Conservation (phyloP, 805 yeast genomes). For the Saccharomycopsis babjevae region DNA sequence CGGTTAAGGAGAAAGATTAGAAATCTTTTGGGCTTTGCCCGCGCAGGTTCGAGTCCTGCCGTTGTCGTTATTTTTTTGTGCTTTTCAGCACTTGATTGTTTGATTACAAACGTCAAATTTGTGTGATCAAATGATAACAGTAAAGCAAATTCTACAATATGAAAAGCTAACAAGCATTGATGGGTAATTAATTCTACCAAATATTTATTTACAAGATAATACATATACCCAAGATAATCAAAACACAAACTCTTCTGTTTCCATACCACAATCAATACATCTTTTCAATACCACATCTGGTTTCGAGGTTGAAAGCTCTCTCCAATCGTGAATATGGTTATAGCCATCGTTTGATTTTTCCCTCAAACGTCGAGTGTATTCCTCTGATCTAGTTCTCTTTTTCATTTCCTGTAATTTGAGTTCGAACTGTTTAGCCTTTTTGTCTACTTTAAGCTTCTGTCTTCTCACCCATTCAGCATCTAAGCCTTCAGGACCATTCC, state of each 20-base stretch:
- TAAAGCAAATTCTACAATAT: too few relatives aligned
- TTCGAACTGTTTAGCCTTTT: slow-evolving; percentile 73
- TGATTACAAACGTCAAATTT: neutral
- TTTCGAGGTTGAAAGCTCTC: slow-evolving; percentile 41
- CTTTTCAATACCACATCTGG: slow-evolving; percentile 41
- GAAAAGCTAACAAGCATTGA: too few relatives aligned
- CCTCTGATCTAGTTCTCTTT: slow-evolving; percentile 85
- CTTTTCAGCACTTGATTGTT: neutral
- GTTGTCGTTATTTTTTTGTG: slow-evolving; percentile 38
- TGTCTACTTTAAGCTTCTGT: slow-evolving; percentile 56
- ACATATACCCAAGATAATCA: neutral
- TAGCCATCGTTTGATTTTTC: slow-evolving; percentile 43
- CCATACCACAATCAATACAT: slow-evolving; percentile 76
- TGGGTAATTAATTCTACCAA: too few relatives aligned
- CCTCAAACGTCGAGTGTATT: slow-evolving; percentile 60
- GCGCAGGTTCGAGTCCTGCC: slow-evolving; percentile 67
- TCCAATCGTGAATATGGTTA: slow-evolving; percentile 70
- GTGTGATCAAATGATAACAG: neutral
- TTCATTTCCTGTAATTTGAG: slow-evolving; percentile 80
- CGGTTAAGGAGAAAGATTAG: slow-evolving; percentile 20
- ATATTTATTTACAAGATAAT: neutral
- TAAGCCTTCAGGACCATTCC: slow-evolving; percentile 85
- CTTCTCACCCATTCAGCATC: slow-evolving; percentile 90
- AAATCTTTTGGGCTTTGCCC: slow-evolving; percentile 48
- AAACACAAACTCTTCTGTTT: slow-evolving; percentile 48